Evolutionary conservation across 2,329 filamentous ascomycete species (phyloP).

Genomic region (Decorospora gaudefroyi): DNA sequence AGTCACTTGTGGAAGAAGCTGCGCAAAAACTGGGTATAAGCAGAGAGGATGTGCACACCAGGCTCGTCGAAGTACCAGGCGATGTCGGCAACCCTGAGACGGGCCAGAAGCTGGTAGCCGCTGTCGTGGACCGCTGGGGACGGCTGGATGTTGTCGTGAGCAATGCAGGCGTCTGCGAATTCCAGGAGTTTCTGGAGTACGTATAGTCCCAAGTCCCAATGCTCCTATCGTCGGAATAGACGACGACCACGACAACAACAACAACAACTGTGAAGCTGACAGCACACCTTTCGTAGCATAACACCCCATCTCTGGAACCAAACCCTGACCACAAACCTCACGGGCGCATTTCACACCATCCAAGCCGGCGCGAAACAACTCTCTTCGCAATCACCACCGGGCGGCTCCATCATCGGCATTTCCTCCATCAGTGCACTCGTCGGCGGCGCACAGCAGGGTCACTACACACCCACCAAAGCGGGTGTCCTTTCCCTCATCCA

Average conservation of each 20-base stretch:
- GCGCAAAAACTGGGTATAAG: slow-evolving; percentile 17
- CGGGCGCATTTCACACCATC: slow-evolving; percentile 84
- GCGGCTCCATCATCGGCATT: slow-evolving; percentile 79
- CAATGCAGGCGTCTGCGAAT: slow-evolving; percentile 87
- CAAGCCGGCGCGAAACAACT: slow-evolving; percentile 87
- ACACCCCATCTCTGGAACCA: slow-evolving; percentile 69
- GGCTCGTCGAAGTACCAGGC: slow-evolving; percentile 70
- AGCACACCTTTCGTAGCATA: slow-evolving; percentile 54
- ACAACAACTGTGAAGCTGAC: background rate
- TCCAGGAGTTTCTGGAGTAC: slow-evolving; percentile 80
- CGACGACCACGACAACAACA: background rate
- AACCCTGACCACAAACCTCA: slow-evolving; percentile 80
- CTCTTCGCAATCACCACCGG: slow-evolving; percentile 63
- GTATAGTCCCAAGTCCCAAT: slow-evolving; percentile 20
- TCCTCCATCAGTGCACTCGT: slow-evolving; percentile 75
- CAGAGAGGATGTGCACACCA: slow-evolving; percentile 42
- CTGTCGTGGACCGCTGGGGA: slow-evolving; percentile 65
- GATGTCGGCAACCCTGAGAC: slow-evolving; percentile 78
- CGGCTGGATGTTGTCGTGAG: slow-evolving; percentile 72
- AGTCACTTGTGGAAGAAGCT: slow-evolving; percentile 54
- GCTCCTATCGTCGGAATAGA: background rate
- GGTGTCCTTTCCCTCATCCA: slow-evolving; percentile 82
- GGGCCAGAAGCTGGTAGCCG: slow-evolving; percentile 67
- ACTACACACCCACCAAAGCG: slow-evolving; percentile 87
- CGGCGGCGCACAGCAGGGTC: slow-evolving; percentile 76